Base-by-base conservation (phyloP, 179 eudicot genomes). In the Patellifolia procumbens region DNA sequence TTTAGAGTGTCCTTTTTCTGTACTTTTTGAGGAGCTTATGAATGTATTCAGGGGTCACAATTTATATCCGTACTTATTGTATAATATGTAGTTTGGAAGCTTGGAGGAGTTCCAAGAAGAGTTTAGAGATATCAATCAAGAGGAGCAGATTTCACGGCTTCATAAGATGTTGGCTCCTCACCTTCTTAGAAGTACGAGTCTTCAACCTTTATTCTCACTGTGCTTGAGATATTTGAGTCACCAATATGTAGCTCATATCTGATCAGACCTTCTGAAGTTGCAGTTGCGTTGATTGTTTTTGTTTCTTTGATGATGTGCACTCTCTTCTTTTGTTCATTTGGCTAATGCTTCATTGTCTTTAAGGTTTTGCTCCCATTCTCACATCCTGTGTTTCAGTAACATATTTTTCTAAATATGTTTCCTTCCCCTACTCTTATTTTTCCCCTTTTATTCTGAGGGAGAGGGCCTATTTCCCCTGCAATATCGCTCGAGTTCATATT, bases 141-240 rank as follows among this genome's bases (percentile, higher is more conserved):
- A 93, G 80, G 98, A 96, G 88, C 98, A 96, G 80, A 87, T 96
- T 45, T 90, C 97, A 58, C 89, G 98, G 86, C 97, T 93, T 78
- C 99, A 96, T 63, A 91, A 85, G 78, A 96, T 96, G 98, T 80
- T 96, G 91, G 97, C 97, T 17, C 99, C 98, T 17, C 98, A 96
- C 88, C 97, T 96, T 69, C 94, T 96, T 49, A 84, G 99, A 87
- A 89, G 99, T 96, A 91, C 59, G 80, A 59, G 43, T 61, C 76
- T 77, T 63, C 48, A 82, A 69, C 73, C 63, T 74, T 42, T 43
- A n/a, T 29, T 55, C 62, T 63, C 39, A 20, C 20, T 10, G n/a
- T 56, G 72, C 53, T 68, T 68, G 3, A 11, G 63, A 34, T 32
- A 65, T 45, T 28, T 34, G 49, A 28, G 63, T 55, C 67, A 58